Percentiles rank a stretch among this genome's conserved stretches.
Evolutionary conservation across 345 rosid genomes (phyloP).

Genomic region (Garcia nutans): DNA sequence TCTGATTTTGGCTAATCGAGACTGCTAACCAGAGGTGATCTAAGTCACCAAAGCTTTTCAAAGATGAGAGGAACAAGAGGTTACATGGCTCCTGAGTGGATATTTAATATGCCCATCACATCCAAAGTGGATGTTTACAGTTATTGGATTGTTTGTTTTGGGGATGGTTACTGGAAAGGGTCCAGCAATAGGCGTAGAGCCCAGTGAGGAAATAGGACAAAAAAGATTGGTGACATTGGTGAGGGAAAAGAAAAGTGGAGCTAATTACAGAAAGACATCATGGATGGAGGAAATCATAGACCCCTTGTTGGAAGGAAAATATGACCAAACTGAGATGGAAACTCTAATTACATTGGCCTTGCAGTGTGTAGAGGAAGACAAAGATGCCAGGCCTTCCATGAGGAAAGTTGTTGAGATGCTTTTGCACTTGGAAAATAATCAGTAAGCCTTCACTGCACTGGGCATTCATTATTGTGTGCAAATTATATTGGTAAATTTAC

Average conservation of each 20-base stretch:
- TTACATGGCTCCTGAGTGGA: conserved; percentile 37
- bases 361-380: conserved; percentile 19
- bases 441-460: background rate
- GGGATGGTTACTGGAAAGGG: conserved; percentile 35
- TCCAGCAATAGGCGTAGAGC: background rate
- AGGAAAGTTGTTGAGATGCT: conserved; percentile 23
- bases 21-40: no score
- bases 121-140: conserved; percentile 45
- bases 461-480: no score
- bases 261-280: background rate
- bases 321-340: background rate
- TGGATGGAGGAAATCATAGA: conserved; percentile 15
- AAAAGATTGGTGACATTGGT: conserved; percentile 5
- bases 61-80: conserved; percentile 31
- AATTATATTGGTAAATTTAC: no score
- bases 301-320: background rate
- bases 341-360: conserved; percentile 7
- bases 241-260: conserved; percentile 4
- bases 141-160: conserved; percentile 38
- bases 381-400: conserved; percentile 27
- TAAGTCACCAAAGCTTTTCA: no score
- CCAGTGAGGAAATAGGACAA: background rate
- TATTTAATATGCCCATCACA: conserved; percentile 23
- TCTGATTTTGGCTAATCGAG: no score
- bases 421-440: background rate